phyloP scores from a whole-genome alignment of 2,329 filamentous ascomycete genomes.

The Verticillium tricorpus region DNA sequence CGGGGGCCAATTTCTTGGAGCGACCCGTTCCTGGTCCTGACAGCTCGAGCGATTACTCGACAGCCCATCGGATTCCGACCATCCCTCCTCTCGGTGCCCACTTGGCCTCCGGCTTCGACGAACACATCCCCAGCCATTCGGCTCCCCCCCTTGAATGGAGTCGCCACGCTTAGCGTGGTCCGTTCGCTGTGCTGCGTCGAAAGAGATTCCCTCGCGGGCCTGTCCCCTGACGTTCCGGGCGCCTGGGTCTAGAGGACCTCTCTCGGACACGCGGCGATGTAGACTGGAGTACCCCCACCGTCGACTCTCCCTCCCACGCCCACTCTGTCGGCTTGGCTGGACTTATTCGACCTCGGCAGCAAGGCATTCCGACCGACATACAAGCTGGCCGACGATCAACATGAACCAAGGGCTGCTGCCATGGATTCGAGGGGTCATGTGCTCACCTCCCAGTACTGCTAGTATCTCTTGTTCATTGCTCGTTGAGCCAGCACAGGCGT shows the following conservation, averaged over 20 bases:
- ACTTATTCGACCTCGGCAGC: neutral
- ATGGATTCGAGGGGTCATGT: no score
- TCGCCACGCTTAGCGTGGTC: constrained; percentile 9
- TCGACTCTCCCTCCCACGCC: neutral
- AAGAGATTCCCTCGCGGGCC: constrained; percentile 8
- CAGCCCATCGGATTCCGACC: constrained; percentile 13
- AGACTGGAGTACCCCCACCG: neutral
- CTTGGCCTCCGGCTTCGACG: constrained; percentile 8
- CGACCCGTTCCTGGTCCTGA: constrained; percentile 12
- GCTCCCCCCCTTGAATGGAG: constrained; percentile 14
- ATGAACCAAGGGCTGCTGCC: no score
- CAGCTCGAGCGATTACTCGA: constrained; percentile 12
- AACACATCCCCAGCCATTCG: constrained; percentile 14
- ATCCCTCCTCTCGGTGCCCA: constrained; percentile 7
- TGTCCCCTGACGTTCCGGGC: constrained; percentile 12
- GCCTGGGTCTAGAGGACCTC: constrained; percentile 13
- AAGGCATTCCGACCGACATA: neutral
- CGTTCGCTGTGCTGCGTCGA: constrained; percentile 6
- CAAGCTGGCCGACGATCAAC: neutral
- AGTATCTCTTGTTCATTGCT: no score
- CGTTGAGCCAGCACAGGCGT: no score
- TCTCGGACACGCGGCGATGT: neutral
- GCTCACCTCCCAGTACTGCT: no score
- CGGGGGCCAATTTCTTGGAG: constrained; percentile 4
- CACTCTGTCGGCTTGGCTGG: neutral